Base-by-base conservation (phyloP, 805 yeast genomes). In the Kazachstania psychrophila region DNA sequence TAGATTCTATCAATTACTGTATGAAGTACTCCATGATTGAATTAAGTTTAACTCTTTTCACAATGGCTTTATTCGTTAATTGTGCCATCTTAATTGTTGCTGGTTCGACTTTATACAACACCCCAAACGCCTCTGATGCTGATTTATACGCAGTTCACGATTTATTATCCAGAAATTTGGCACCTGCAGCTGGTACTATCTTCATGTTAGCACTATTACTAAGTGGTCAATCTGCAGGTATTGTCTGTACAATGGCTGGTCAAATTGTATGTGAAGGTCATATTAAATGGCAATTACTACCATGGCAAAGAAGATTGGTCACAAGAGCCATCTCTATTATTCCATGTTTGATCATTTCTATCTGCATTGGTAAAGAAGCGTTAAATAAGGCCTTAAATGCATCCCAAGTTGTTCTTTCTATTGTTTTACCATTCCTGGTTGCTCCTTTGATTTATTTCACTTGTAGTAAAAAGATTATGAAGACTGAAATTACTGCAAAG, bases 231-330 rank as follows among this genome's bases (percentile, higher is more conserved):
- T 79, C 88, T 31, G 95, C 96, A 0, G 95, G 96, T 33, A 76
- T 88, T 29, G 88, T 87, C 2, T 87, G 96, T 56, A 88, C 96
- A 0, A 80, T 88, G 63, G 85, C 94, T 0, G 96, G 96, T 8
- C 94, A 88, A 59, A 77, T 88, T 48, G 95, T 88, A 2, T 74
- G 86, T 47, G 96, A 88, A 56, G 96, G 96, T 1, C 89, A 84
- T 51, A 64, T 88, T 27, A 72, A 77, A 36, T 87, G 96, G 95
- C 75, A 72, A 2, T 46, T 84, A 28, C 70, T 68, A 42, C 96
- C 96, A 3, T 79, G 94, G 83, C 51, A 79, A 34, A 70, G 96
- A 54, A 68, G 96, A 45, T 53, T 88, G 8, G 66, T 77, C 9
- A 88, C 96, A 0, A 70, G 96, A 52, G 61, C 73, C 6, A 78